Base-by-base conservation (phyloP, 208 protist species). In the Wallacemonas rigidus region DNA sequence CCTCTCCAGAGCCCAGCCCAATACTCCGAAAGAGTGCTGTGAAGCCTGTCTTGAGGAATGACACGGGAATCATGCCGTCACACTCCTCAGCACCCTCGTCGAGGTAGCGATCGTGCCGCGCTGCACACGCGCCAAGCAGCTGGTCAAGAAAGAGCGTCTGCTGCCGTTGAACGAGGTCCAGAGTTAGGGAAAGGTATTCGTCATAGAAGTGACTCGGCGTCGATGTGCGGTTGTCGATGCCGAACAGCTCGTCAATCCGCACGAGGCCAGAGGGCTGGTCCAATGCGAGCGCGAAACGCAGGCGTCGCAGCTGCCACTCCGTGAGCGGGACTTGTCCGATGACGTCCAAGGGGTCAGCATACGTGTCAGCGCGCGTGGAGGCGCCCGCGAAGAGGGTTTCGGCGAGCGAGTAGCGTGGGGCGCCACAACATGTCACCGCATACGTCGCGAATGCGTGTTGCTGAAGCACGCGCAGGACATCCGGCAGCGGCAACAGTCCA, bases 251-350 rank as follows among this genome's bases (percentile, higher is more conserved):
- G 0, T 64, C 15, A 38, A 70, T 69, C 7, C 72, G 78, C 12
- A 96, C 36, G 14, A 93, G 72, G 5, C 87, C 58, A 1, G 80
- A 80, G 4, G 92, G 89, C 65, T 92, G 88, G 69, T 96, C 92
- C 40, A 96, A 73, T 14, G 88, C 72, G n/a, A 96, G 77, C 0
- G 92, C 89, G 70, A 94, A 96, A 41, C 83, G 83, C 54, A 96
- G 67, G 11, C 86, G 87, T 47, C 82, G 85, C 53, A 93, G 76
- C 5, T 93, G 88, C 54, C 67, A 67, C 15, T 79, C 79, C 4
- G 74, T 82, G 5, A 80, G 81, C 1, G 86, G 87, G 35, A 93
- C 4, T 54, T 90, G 79, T 2, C 91, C 91, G 45, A 94, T 71
- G 11, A 70, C 61, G 6, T 75, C 58, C 45, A 90, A 64, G 17